A percentile compares a stretch with the other conserved stretches of the same genome.
These are phyloP conservation scores for Tolypocladium endophyticum DNA, from an alignment of 2,329 filamentous ascomycete species.

Conservation along the genomic window DNA sequence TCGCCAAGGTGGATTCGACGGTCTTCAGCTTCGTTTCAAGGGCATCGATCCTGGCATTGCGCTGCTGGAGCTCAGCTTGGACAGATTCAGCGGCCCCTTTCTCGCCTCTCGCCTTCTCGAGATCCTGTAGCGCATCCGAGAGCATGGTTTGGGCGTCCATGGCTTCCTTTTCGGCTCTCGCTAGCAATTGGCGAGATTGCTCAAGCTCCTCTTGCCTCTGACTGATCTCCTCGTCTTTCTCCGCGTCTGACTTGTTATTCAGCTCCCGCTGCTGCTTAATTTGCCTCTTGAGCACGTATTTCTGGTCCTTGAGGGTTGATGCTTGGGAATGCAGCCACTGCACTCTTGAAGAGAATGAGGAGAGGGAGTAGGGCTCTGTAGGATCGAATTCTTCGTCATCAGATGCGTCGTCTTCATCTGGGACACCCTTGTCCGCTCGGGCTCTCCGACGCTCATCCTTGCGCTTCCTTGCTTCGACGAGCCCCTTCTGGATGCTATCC, in stretches of 20 bases:
- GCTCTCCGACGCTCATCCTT: conserved; percentile 42
- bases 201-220: conserved; percentile 47
- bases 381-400: conserved; percentile 49
- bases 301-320: conserved; percentile 75
- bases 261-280: conserved; percentile 93
- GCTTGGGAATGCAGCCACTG: conserved; percentile 69
- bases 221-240: conserved; percentile 55
- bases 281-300: conserved; percentile 78
- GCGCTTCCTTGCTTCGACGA: conserved; percentile 43
- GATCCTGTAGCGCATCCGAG: conserved; percentile 33
- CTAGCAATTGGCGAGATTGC: conserved; percentile 23
- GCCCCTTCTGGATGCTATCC: conserved; percentile 41
- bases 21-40: conserved; percentile 20
- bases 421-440: conserved; percentile 44
- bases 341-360: conserved; percentile 68
- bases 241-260: conserved; percentile 73
- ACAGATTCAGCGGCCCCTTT: conserved; percentile 12
- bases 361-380: conserved; percentile 57
- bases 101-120: conserved; percentile 26
- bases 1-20: conserved; percentile 9
- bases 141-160: conserved; percentile 36
- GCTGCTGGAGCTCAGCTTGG: conserved; percentile 19
- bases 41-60: conserved; percentile 26
- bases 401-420: conserved; percentile 50
- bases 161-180: conserved; percentile 26